Base-by-base conservation (phyloP, 257 asterid species). In the Salvia rosmarinus region DNA sequence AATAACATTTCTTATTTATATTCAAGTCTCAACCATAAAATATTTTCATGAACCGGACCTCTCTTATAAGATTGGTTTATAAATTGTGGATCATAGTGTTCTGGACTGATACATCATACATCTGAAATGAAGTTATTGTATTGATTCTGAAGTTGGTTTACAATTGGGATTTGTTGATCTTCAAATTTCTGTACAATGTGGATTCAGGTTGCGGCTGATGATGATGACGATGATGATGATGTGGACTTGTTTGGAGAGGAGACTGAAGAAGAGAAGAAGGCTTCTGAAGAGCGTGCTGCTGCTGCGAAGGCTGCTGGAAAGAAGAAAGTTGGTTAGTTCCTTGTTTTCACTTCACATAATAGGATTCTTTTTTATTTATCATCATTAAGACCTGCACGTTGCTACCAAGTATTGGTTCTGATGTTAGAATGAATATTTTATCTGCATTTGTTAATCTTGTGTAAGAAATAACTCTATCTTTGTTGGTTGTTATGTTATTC, bases 251-350 rank as follows among this genome's bases (percentile, higher is more conserved):
- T 92, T 70, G 96, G 96, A 49, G 96, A 92, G 82, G 98, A 92
- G 79, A 91, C 99, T 11, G 99, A 91, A 81, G 99, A 91, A 75
- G 99, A 91, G 82, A 95, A 95, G 84, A 86, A 82, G 71, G 98
- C 98, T 65, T 82, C 98, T 25, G 99, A 91, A 70, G 94, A 80
- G 25, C 96, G 97, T 55, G 95, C 97, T 9, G 98, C 99, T 39
- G 85, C 99, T 19, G 85, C 64, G 6, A 91, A 89, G 87, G 93
- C 95, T 17, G 81, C 99, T 75, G 81, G 75, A 60, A 91, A 95
- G 88, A 95, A 95, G 95, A 88, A 89, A 82, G 99, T 88, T 42
- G 86, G 98, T 93, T 40, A 80, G 96, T 67, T 62, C 65, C 25
- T 64, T 20, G 17, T 65, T 52, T 23, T 16, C 55, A 19, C 12